Evolutionary conservation across 1,284 basidiomycete genomes (phyloP).

Genomic region (Ustilago cynodontis): DNA sequence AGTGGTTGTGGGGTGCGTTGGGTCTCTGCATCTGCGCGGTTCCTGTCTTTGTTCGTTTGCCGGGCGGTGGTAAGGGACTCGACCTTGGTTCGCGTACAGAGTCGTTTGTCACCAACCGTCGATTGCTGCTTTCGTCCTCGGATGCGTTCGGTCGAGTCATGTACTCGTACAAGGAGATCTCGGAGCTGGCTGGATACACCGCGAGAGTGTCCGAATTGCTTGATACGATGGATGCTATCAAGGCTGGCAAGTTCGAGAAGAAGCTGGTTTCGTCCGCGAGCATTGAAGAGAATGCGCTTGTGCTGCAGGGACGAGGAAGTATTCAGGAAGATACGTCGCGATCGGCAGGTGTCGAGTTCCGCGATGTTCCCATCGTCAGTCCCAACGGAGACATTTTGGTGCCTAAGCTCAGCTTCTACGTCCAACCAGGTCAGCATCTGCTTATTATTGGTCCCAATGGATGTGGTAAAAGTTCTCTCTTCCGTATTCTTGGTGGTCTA

Average conservation of each 20-base stretch:
- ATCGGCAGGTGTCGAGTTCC: slow-evolving; percentile 83
- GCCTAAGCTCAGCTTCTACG: slow-evolving; percentile 81
- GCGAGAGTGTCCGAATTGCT: slow-evolving; percentile 88
- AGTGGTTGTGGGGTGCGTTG: slow-evolving; percentile 94
- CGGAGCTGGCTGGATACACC: slow-evolving; percentile 95
- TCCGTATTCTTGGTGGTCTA: slow-evolving; percentile 93
- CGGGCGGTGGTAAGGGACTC: slow-evolving; percentile 72
- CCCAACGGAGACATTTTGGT: slow-evolving; percentile 95
- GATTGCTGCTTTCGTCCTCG: slow-evolving; percentile 80
- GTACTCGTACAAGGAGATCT: slow-evolving; percentile 93
- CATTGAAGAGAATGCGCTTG: slow-evolving; percentile 83
- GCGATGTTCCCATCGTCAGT: slow-evolving; percentile 92
- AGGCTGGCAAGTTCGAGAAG: slow-evolving; percentile 88
- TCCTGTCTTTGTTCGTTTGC: slow-evolving; percentile 90
- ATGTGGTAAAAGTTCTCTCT: slow-evolving; percentile 74
- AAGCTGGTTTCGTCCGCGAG: slow-evolving; percentile 78
- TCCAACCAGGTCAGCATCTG: slow-evolving; percentile 83
- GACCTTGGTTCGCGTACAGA: slow-evolving; percentile 69
- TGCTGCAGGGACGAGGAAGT: slow-evolving; percentile 82
- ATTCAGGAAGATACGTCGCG: slow-evolving; percentile 70
- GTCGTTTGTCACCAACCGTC: slow-evolving; percentile 88
- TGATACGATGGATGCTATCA: slow-evolving; percentile 90
- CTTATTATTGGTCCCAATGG: slow-evolving; percentile 77
- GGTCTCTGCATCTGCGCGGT: slow-evolving; percentile 92
- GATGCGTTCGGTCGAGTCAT: slow-evolving; percentile 79